Evolutionary conservation across 192 early-diverging fungal species (phyloP).

Genomic region (Diversispora epigaea): DNA sequence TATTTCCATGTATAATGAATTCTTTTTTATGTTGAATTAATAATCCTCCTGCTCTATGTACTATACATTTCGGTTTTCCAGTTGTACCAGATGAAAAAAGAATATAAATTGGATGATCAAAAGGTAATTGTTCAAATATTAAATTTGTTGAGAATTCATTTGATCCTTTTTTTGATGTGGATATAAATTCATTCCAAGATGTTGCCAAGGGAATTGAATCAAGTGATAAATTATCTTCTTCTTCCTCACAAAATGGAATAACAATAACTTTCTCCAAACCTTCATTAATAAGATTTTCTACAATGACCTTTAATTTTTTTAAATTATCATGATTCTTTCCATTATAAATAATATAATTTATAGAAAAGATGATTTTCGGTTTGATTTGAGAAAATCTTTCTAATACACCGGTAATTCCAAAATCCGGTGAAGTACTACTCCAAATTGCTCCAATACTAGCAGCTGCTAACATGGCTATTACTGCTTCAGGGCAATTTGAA

Average conservation of each 20-base stretch:
- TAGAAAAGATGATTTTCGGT: conserved; percentile 88
- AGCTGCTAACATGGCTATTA: conserved; percentile 76
- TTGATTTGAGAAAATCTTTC: conserved; percentile 91
- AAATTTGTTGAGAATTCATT: conserved; percentile 46
- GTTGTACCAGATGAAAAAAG: conserved; percentile 95
- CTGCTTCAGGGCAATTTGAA: conserved; percentile 82
- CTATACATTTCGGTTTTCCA: conserved; percentile 94
- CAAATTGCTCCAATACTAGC: conserved; percentile 88
- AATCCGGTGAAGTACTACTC: conserved; percentile 94
- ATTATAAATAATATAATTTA: conserved; percentile 92
- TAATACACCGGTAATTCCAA: conserved; percentile 86
- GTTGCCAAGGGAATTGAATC: conserved; percentile 26
- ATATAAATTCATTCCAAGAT: conserved; percentile 54
- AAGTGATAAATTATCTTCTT: conserved; percentile 8
- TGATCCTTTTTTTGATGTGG: conserved; percentile 35
- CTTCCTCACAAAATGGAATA: conserved; percentile 65
- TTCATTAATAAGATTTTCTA: conserved; percentile 57
- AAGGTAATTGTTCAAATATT: conserved; percentile 75
- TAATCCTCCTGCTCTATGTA: conserved; percentile 88
- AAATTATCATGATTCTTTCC: conserved; percentile 79
- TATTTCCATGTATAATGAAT: conserved; percentile 82
- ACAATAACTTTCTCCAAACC: conserved; percentile 76
- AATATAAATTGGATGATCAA: conserved; percentile 89
- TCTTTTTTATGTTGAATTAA: conserved; percentile 94
- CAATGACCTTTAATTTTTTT: conserved; percentile 72